A percentile compares a stretch with the other conserved stretches of the same genome.
These are phyloP conservation scores for Saturnispora sekii DNA, from an alignment of 805 yeast genomes.

Conservation along the genomic window DNA sequence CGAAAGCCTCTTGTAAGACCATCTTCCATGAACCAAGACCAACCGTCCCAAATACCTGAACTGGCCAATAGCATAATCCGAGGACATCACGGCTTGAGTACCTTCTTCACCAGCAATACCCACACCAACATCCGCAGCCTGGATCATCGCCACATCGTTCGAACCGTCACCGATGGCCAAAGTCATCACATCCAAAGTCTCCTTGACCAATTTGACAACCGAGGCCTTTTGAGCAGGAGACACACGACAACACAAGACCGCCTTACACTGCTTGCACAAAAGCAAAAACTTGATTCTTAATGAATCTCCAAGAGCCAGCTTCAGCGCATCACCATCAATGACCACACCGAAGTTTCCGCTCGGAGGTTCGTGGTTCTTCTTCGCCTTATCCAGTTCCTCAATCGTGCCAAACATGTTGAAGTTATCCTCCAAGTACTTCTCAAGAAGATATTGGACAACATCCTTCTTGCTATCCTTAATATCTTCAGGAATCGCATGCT, in stretches of 20 bases:
- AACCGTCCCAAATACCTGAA: conserved; percentile 62
- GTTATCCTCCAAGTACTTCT: conserved; percentile 42
- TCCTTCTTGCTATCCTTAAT: conserved; percentile 17
- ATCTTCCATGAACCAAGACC: conserved; percentile 70
- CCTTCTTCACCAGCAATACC: conserved; percentile 93
- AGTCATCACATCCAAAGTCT: conserved; percentile 69
- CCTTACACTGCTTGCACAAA: conserved; percentile 69
- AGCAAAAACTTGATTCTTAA: conserved; percentile 49
- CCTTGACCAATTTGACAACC: conserved; percentile 73
- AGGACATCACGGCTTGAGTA: conserved; percentile 80
- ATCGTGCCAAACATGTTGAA: conserved; percentile 51
- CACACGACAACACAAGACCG: conserved; percentile 80
- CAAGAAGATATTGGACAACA: conserved; percentile 39
- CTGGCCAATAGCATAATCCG: conserved; percentile 81
- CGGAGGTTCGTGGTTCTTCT: conserved; percentile 58
- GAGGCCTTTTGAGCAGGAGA: conserved; percentile 83
- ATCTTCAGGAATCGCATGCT: conserved; percentile 29
- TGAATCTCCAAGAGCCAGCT: conserved; percentile 36
- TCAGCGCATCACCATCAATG: conserved; percentile 74
- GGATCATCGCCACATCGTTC: conserved; percentile 87
- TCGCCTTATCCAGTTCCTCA: conserved; percentile 47
- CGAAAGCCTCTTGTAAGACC: conserved; percentile 75
- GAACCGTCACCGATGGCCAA: conserved; percentile 86
- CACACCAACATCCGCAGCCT: conserved; percentile 78
- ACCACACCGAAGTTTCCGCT: conserved; percentile 57